Evolutionary conservation across 2,329 filamentous ascomycete genomes (phyloP).

Genomic region (Trichophyton verrucosum): DNA sequence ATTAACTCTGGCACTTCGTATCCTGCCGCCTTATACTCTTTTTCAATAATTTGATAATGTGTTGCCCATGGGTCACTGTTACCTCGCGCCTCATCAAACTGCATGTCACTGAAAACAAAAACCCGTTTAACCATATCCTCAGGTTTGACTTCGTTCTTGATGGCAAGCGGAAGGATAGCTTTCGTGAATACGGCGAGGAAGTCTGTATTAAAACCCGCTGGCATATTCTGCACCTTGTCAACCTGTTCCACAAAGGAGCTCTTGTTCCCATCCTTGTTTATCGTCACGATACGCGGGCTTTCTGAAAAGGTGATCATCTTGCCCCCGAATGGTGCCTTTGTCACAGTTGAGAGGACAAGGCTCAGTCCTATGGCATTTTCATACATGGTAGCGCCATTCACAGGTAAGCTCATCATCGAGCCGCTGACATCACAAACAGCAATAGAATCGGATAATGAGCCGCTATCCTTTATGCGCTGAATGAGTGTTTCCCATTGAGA

Average conservation of each 20-base stretch:
- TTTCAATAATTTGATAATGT: constrained; percentile 41
- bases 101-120: constrained; percentile 52
- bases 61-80: constrained; percentile 28
- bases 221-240: not conserved
- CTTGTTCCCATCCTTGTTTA: constrained; percentile 17
- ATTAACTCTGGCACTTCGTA: constrained; percentile 49
- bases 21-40: constrained; percentile 35
- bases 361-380: constrained; percentile 46
- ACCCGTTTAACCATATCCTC: constrained; percentile 51
- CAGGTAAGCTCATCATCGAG: constrained; percentile 38
- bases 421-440: constrained; percentile 48
- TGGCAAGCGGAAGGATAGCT: constrained; percentile 44
- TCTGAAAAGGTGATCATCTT: constrained; percentile 44
- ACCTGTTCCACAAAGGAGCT: constrained; percentile 33
- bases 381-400: constrained; percentile 39
- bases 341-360: constrained; percentile 43
- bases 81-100: constrained; percentile 37
- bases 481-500: constrained; percentile 48
- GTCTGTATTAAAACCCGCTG: constrained; percentile 39
- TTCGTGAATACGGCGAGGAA: constrained; percentile 44
- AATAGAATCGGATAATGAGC: constrained; percentile 41
- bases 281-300: constrained; percentile 29
- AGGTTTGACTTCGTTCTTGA: constrained; percentile 37
- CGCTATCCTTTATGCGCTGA: constrained; percentile 45
- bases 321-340: constrained; percentile 42